A percentile compares a stretch with the other conserved stretches of the same genome.
Evolutionary conservation across 805 yeast species (phyloP).

Genomic region (Candida coleopterorum): DNA sequence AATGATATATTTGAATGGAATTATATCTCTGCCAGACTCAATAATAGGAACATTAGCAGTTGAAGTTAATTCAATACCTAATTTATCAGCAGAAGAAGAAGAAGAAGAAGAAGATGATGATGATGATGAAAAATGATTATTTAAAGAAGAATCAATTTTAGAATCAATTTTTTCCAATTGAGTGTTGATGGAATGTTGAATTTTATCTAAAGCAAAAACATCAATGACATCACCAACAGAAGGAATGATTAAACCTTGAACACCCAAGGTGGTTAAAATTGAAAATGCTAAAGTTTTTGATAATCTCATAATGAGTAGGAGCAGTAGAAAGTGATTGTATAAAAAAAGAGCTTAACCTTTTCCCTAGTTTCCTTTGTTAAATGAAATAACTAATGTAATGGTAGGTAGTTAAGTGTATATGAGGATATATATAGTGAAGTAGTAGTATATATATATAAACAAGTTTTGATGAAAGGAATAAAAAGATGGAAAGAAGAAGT

Average conservation of each 20-base stretch:
- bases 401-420: too few relatives aligned
- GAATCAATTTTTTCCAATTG: slow-evolving; percentile 4
- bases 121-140: too few relatives aligned
- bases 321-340: too few relatives aligned
- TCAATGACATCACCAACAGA: slow-evolving; percentile 38
- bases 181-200: slow-evolving; percentile 7
- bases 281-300: slow-evolving; percentile 39
- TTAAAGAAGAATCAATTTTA: slow-evolving; percentile 1
- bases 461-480: too few relatives aligned
- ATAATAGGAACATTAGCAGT: slow-evolving; percentile 44
- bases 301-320: slow-evolving; percentile 33
- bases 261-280: slow-evolving; percentile 38
- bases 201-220: slow-evolving; percentile 23
- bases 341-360: too few relatives aligned
- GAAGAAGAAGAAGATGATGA: slow-evolving; percentile 3
- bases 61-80: slow-evolving; percentile 9
- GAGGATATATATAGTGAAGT: too few relatives aligned
- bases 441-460: too few relatives aligned
- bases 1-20: slow-evolving; percentile 78
- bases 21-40: slow-evolving; percentile 40
- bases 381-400: too few relatives aligned
- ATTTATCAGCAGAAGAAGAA: slow-evolving; percentile 8
- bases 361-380: too few relatives aligned
- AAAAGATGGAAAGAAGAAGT: too few relatives aligned
- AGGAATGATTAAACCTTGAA: slow-evolving; percentile 57